Evolutionary conservation across 2,329 filamentous ascomycete species (phyloP), one percentile per base, ranked within the genome.

Genomic region (Metarhizium brunneum): DNA sequence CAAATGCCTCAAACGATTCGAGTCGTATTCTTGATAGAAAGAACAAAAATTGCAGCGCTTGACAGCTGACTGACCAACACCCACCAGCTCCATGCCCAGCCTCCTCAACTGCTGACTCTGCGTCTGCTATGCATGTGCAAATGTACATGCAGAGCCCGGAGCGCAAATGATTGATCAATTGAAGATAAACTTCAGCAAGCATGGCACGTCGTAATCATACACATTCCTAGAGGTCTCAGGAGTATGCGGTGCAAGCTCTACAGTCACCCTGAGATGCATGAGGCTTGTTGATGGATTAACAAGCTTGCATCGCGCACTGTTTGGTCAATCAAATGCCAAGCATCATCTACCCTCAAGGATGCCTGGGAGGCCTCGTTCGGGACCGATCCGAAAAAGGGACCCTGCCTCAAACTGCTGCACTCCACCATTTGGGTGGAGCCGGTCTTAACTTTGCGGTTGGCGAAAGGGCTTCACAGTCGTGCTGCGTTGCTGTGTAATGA

Each of bases 301-400:
- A 50, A 47, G n/a, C 42, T 18, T 45, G 6, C 10, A 35, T 35
- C 7, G 32, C 32, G 10, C 32, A 35, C 32, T 35, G 6, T 25
- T 25, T 29, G 10, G 45, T 48, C 25, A 29, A 13, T 14, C 42
- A 47, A 53, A 20, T 20, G 42, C 42, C 52, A 47, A 53, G 42
- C 42, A 43, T 11, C 18, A 54, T 42, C 43, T n/a, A 38, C 29
- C 25, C 25, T 25, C 25, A 25, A 49, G 43, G 52, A 38, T 48
- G 43, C 43, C 52, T 53, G 49, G 55, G 52, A 57, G 52, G 52
- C 55, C 56, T 53, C 50, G 54, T 47, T 56, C 56, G 56, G 56
- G 38, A 55, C 45, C 56, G 54, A 58, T 54, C 56, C 54, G 54
- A 56, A 49, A 45, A 38, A 36, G 47, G 47, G 48, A 54, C 52